Base-by-base conservation (phyloP, 2,329 filamentous ascomycete species). In the Phyllosticta capitalensis region DNA sequence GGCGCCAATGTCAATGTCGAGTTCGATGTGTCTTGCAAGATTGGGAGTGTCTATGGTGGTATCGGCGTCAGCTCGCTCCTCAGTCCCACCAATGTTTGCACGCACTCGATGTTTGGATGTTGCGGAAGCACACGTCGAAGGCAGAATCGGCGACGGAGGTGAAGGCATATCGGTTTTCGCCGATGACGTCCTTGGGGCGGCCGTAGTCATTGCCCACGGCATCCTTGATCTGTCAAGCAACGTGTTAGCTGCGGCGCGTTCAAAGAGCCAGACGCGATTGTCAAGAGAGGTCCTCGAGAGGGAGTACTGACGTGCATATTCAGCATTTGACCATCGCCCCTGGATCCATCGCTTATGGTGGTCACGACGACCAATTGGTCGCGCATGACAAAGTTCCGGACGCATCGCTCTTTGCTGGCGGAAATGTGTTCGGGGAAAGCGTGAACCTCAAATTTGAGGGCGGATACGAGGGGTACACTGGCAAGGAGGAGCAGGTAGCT, bases 41-140 rank as follows among this genome's bases (percentile, higher is more conserved):
- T 78, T 56, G 84, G 80, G 73, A 54, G 71, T 59, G 28, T 61
- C 74, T 75, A 62, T 60, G 59, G 22, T 12, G 3, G 49, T 17
- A 33, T 54, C 51, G 56, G 45, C 10, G 51, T 60, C 24, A 60
- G 58, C 24, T 14, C 6, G 28, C 38, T 56, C 45, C n/a, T 17
- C n/a, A 33, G 30, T 21, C 26, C 9, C n/a, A 9, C 21, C 50
- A 20, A 12, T n/a, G 30, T 55, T 17, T 58, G 38, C 24, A 81
- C 86, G 65, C 83, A 92, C 89, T 77, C 66, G 82, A 81, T 54
- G 83, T 82, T 64, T 91, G 79, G 68, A 86, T 75, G 75, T 96
- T 97, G 75, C 95, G 89, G 72, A 96, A 95, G 81, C 92, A 99
- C 56, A 99, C 90, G 70, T 97, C 92, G 70, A 99, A 96, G 9